A percentile compares a stretch with the other conserved stretches of the same genome.
Conservation (phyloP, 495 filamentous ascomycete species). For the Bryoglossum gracile region DNA sequence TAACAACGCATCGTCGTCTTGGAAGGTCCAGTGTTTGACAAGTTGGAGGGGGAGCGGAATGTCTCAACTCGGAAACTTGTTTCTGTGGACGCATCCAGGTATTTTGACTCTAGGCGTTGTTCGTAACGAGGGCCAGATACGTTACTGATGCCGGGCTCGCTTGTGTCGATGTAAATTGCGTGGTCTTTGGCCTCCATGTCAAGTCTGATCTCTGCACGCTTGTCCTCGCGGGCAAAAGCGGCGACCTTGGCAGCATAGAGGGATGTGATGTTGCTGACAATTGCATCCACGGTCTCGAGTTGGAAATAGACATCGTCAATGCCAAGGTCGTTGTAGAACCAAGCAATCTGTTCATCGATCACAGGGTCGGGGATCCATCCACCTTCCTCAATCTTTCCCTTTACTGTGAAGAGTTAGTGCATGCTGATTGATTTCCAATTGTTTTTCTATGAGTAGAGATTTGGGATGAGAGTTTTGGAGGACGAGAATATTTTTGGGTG, state of each 20-base stretch:
- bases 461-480: no score
- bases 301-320: slow-evolving; percentile 99
- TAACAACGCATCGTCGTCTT: slow-evolving; percentile 90
- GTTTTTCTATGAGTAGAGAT: no score
- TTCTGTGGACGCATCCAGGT: slow-evolving; percentile 65
- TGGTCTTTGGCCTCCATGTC: slow-evolving; percentile 95
- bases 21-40: slow-evolving; percentile 38
- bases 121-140: slow-evolving; percentile 81
- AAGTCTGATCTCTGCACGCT: slow-evolving; percentile 83
- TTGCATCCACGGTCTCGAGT: slow-evolving; percentile 77
- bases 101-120: slow-evolving; percentile 89
- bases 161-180: slow-evolving; percentile 97
- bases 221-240: slow-evolving; percentile 88
- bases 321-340: slow-evolving; percentile 96
- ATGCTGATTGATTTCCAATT: not conserved
- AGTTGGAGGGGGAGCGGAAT: slow-evolving; percentile 80
- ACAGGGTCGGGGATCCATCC: slow-evolving; percentile 82
- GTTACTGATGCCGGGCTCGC: slow-evolving; percentile 71
- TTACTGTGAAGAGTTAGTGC: slow-evolving; percentile 20
- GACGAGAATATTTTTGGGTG: no score
- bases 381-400: slow-evolving; percentile 21
- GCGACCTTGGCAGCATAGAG: slow-evolving; percentile 97
- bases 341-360: slow-evolving; percentile 74
- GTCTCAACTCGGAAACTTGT: slow-evolving; percentile 84
- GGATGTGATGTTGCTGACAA: slow-evolving; percentile 89